These are phyloP conservation scores for Aeschynomene evenia DNA, from an alignment of 306 rosid species.

Conservation along the genomic window DNA sequence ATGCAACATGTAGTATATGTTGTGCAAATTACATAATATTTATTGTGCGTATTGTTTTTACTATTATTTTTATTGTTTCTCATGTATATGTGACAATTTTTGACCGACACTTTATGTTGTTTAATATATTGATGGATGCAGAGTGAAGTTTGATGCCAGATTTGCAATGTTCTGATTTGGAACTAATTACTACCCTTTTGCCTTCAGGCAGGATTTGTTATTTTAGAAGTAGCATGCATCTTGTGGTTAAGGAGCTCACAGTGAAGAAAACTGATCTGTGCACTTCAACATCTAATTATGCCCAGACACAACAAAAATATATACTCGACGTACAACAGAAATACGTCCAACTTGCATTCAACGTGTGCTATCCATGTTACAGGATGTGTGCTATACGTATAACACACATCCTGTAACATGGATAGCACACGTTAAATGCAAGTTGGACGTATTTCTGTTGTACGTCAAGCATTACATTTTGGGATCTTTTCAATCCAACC, in stretches of 20 bases:
- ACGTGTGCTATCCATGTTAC: too few relatives aligned
- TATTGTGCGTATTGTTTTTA: too few relatives aligned
- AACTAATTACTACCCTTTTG: neutral
- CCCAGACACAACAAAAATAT: constrained; percentile 22
- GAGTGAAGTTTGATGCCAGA: neutral
- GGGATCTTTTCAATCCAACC: constrained; percentile 32
- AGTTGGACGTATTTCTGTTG: too few relatives aligned
- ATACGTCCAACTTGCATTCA: too few relatives aligned
- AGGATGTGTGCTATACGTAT: too few relatives aligned
- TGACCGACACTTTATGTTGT: neutral
- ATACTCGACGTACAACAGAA: too few relatives aligned
- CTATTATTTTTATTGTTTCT: too few relatives aligned
- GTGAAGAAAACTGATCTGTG: constrained; percentile 15
- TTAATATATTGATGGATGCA: neutral
- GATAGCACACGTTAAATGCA: too few relatives aligned
- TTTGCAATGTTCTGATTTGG: neutral
- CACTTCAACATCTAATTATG: constrained; percentile 22
- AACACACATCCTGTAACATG: too few relatives aligned
- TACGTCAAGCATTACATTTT: too few relatives aligned
- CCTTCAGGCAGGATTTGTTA: constrained; percentile 21
- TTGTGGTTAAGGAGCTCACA: constrained; percentile 25
- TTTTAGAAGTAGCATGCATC: constrained; percentile 35
- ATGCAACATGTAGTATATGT: too few relatives aligned
- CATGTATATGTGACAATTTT: neutral
- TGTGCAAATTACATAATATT: too few relatives aligned